Conservation (phyloP, 164 flowering plant species). For the Liriodendron chinense region DNA sequence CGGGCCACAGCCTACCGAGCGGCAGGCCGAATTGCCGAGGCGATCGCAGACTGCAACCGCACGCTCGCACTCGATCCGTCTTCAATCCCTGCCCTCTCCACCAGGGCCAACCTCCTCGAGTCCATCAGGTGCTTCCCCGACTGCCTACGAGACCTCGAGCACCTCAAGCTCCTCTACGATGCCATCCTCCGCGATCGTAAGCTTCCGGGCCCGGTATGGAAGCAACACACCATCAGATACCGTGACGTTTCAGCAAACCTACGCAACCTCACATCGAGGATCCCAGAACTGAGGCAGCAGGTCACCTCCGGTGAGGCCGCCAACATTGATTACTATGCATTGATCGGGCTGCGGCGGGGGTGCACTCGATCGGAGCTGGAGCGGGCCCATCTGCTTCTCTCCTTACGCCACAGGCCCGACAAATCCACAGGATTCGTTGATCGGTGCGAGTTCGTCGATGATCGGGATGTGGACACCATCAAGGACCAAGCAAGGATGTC, state of each 20-base stretch:
- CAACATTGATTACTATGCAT: conserved; percentile 72
- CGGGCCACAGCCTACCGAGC: conserved; percentile 66
- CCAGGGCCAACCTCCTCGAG: conserved; percentile 67
- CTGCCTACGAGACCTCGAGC: conserved; percentile 85
- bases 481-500: conserved; percentile 86
- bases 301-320: conserved; percentile 62
- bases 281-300: conserved; percentile 61
- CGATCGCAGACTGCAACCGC: conserved; percentile 86
- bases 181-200: conserved; percentile 76
- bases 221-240: conserved; percentile 50
- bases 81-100: conserved; percentile 63
- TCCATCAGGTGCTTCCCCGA: conserved; percentile 75
- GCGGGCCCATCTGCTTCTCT: conserved; percentile 70
- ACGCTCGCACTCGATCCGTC: conserved; percentile 76
- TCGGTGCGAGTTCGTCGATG: conserved; percentile 72
- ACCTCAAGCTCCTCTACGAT: conserved; percentile 81
- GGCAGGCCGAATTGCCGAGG: conserved; percentile 74
- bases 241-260: conserved; percentile 68
- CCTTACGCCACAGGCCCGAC: conserved; percentile 79
- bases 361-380: conserved; percentile 88
- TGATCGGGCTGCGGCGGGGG: conserved; percentile 82
- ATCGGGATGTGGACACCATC: conserved; percentile 62
- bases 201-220: conserved; percentile 85
- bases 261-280: conserved; percentile 46
- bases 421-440: conserved; percentile 59